Evolutionary conservation across 768 basidiomycete genomes (phyloP), one percentile per base, ranked within the genome.

Genomic region (Suillus luteus): DNA sequence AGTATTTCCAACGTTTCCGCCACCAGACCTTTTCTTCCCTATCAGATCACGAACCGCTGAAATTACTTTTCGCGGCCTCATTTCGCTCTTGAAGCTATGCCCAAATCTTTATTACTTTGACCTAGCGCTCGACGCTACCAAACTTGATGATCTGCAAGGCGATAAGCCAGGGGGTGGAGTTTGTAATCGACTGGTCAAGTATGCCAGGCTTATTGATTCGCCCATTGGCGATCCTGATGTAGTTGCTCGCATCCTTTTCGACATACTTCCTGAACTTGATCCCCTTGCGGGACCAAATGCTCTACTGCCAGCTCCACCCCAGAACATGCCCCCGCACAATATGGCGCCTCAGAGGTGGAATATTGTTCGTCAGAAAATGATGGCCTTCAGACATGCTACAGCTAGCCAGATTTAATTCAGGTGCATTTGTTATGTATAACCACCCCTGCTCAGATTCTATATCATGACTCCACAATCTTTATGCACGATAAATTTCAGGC

Each of bases 231-330:
- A 60, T 38, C 43, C 59, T 24, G 35, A n/a, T 6, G 31, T 9
- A 19, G 59, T 60, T 19, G 59, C 59, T 15, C 51, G 22, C 17
- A 60, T 60, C n/a, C 59, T 60, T 14, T 24, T 60, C 10, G 52
- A 57, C 35, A 60, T 60, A 51, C 59, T 60, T 15, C 59, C 59
- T 15, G 59, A 60, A 31, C 59, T 60, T 55, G 43, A 57, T 40
- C 37, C 37, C 55, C 38, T 57, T 27, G 24, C 38, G 38, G 55
- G 55, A 10, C 38, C 38, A 40, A 57, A 40, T 3, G 37, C 15
- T 27, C 38, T 24, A 24, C 55, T 40, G 5, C 17, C 38, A 27
- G 3, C 14, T 11, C 55, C 24, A 17, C 55, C 22, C 40, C 55
- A 27, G 5, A 40, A 57, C 38, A 24, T 40, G 22, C 15, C 38